phyloP scores from a whole-genome alignment of 1,139 yeast species.

The Casaregolazyma suthepensis region DNA sequence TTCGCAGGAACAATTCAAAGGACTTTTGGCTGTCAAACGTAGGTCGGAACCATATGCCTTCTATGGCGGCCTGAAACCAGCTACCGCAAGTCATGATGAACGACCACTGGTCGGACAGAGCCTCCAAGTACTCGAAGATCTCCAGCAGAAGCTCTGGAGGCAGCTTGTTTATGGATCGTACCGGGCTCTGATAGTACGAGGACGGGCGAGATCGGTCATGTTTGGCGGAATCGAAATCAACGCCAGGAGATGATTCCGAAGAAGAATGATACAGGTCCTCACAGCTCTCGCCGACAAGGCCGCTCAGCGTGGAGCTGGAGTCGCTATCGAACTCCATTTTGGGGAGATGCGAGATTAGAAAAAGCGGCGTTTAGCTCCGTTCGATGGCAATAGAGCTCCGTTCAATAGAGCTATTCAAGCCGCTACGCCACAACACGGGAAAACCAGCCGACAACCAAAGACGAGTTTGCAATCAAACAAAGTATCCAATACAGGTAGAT shows the following conservation, averaged over 20 bases:
- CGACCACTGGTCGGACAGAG: slow-evolving; percentile 58
- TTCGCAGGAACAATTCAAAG: slow-evolving; percentile 33
- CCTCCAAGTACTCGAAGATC: slow-evolving; percentile 60
- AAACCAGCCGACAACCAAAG: background rate
- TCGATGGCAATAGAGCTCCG: background rate
- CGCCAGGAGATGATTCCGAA: background rate
- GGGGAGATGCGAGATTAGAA: background rate
- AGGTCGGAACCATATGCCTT: slow-evolving; percentile 86
- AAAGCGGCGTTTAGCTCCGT: background rate
- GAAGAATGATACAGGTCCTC: slow-evolving; percentile 4
- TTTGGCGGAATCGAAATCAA: background rate
- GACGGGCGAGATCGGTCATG: background rate
- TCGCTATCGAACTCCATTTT: slow-evolving; percentile 6
- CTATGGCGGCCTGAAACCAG: slow-evolving; percentile 77
- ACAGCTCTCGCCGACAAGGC: slow-evolving; percentile 2
- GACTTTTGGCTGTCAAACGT: slow-evolving; percentile 53
- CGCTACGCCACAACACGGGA: background rate
- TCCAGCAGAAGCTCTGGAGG: slow-evolving; percentile 79
- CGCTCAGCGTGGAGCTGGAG: background rate
- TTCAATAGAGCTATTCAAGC: background rate
- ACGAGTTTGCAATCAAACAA: background rate
- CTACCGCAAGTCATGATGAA: slow-evolving; percentile 71
- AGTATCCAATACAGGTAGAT: background rate
- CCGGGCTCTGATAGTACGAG: slow-evolving; percentile 2
- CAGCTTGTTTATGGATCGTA: slow-evolving; percentile 48